Conservation (phyloP, 1,284 basidiomycete genomes). For the Ustilago bromivora region DNA sequence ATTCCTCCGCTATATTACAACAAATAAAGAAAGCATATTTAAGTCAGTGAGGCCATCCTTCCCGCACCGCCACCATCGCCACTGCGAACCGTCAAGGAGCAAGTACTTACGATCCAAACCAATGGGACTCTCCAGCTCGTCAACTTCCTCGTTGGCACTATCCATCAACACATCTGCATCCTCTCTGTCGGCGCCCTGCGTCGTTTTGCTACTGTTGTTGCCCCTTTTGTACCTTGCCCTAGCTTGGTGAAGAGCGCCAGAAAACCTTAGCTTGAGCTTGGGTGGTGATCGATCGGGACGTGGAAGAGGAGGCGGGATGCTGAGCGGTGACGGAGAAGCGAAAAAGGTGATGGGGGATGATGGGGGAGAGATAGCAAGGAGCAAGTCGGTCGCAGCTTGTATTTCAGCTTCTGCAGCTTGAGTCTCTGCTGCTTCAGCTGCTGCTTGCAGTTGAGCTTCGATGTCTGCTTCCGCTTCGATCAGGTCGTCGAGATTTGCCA, state of each 20-base stretch:
- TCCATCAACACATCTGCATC: neutral
- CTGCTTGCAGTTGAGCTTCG: neutral
- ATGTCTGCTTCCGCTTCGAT: conserved; percentile 6
- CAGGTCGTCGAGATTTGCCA: neutral
- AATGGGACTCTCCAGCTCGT: conserved; percentile 27
- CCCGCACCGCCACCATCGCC: neutral
- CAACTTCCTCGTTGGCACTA: conserved; percentile 8
- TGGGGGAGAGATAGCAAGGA: neutral
- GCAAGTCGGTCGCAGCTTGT: neutral
- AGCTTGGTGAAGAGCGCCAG: neutral
- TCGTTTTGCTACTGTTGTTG: neutral
- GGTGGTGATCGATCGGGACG: conserved; percentile 13
- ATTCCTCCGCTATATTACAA: conserved; percentile 17
- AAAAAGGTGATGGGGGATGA: conserved; percentile 33
- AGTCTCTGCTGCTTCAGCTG: neutral
- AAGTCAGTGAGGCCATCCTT: neutral
- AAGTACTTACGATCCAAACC: conserved; percentile 16
- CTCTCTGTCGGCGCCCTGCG: neutral
- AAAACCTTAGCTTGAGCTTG: conserved; percentile 15
- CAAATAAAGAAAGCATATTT: neutral
- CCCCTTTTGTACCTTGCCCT: neutral
- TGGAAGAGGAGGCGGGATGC: neutral
- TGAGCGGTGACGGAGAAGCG: conserved; percentile 12
- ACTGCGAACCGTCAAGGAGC: neutral
- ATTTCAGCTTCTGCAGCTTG: conserved; percentile 4